Base-by-base conservation (phyloP, 163 green algal species). In the Chlorella variabilis region DNA sequence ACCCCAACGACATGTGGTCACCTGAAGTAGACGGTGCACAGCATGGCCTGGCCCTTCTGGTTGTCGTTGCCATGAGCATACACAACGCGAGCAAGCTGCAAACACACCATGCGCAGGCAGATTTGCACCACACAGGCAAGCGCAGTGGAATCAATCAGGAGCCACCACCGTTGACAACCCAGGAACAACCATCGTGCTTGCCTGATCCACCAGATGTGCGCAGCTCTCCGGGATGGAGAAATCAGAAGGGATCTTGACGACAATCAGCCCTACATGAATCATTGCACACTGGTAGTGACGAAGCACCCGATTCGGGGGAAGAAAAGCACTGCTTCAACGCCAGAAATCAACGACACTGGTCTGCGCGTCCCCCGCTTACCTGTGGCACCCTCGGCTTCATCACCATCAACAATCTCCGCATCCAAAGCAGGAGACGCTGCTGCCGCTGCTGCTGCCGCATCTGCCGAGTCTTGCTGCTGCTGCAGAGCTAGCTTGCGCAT, bases 1-100 rank as follows among this genome's bases (percentile, higher is more conserved):
- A n/a, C n/a, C n/a, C n/a, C n/a, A n/a, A n/a, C n/a, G n/a, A n/a
- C n/a, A n/a, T n/a, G n/a, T n/a, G n/a, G n/a, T n/a, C 49, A 81
- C 81, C 94, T 93, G 86, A 96, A 93, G 91, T 97, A 99, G 79
- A 98, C 98, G 82, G 91, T 88, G 90, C 94, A 98, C 80, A 99
- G 90, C 91, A 99, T 97, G 25, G 95, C 94, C 51, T 96, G 93
- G 27, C 95, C 96, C 90, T 99, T 99, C 81, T 93, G 94, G 80
- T 96, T 94, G 89, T 99, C 97, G 65, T 98, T 96, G 29, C 96
- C 97, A 58, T 97, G 83, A 31, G 86, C 80, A 87, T 98, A 99
- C 33, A 97, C 92, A 42, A 89, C 75, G 29, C 41, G 81, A 3
- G 73, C 73, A n/a, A 80, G 73, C 73, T 80, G 65, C 65, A 54